A percentile compares a stretch with the other conserved stretches of the same genome.
phyloP scores from a whole-genome alignment of 495 filamentous ascomycete species.

The Lentithecium fluviatile region DNA sequence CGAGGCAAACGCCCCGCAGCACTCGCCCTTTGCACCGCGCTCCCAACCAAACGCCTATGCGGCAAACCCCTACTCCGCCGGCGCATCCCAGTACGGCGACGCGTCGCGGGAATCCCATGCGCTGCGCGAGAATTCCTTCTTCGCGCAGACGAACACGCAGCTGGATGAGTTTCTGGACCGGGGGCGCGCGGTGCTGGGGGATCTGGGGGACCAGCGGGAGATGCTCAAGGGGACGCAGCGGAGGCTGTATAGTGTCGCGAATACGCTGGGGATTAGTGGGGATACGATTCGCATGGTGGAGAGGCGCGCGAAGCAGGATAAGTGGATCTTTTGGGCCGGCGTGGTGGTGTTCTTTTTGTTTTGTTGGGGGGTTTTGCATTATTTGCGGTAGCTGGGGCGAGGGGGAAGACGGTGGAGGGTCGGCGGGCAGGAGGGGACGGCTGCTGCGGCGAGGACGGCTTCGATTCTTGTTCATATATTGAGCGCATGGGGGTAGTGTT shows the following conservation, averaged over 20 bases:
- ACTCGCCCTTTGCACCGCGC: constrained; percentile 51
- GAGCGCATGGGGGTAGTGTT: background rate
- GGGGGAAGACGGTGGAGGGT: background rate
- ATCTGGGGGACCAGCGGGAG: constrained; percentile 86
- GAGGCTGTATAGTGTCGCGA: constrained; percentile 85
- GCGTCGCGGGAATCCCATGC: constrained; percentile 74
- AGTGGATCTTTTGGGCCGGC: constrained; percentile 94
- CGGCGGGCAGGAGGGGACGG: too few species aligned
- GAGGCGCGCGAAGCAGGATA: constrained; percentile 86
- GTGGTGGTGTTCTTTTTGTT: constrained; percentile 88
- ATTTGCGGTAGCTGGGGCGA: constrained; percentile 59
- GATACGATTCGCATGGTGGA: constrained; percentile 97
- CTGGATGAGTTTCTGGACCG: constrained; percentile 93
- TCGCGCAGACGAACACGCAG: constrained; percentile 70
- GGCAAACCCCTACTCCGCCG: constrained; percentile 37
- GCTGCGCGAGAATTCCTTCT: constrained; percentile 87
- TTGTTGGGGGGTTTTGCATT: constrained; percentile 86
- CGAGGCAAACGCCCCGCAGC: constrained; percentile 37
- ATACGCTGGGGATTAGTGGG: constrained; percentile 87
- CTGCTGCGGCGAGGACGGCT: background rate
- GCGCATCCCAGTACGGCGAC: constrained; percentile 54
- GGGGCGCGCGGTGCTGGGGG: constrained; percentile 82
- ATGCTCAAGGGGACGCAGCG: constrained; percentile 93
- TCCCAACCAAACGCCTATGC: constrained; percentile 32
- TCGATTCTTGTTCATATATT: constrained; percentile 16